phyloP scores from a whole-genome alignment of 192 early-diverging fungal species.

The Backusella tarrabulga region DNA sequence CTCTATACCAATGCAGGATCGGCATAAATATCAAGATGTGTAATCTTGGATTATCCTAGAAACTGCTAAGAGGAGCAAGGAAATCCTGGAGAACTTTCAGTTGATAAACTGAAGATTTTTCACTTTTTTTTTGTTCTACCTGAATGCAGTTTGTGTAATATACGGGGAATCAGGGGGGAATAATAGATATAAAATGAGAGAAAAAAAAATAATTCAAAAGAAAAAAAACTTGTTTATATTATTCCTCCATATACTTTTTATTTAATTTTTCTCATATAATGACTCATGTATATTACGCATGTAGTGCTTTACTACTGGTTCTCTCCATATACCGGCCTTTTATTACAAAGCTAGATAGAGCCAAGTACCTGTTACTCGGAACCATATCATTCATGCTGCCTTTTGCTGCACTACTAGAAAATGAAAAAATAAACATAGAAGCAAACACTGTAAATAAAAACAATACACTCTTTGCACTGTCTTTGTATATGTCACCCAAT shows the following conservation, averaged over 20 bases:
- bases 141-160: not conserved
- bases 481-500: slow-evolving; percentile 26
- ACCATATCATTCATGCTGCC: slow-evolving; percentile 37
- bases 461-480: slow-evolving; percentile 16
- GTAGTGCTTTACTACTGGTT: not conserved
- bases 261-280: not conserved
- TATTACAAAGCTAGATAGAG: slow-evolving; percentile 29
- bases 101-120: no score
- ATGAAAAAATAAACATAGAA: slow-evolving; percentile 27
- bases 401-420: slow-evolving; percentile 2
- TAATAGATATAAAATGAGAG: not conserved
- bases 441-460: slow-evolving; percentile 34
- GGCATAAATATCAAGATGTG: not conserved
- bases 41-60: not conserved
- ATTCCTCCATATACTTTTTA: not conserved
- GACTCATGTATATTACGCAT: slow-evolving; percentile 9
- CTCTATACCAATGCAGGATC: not conserved
- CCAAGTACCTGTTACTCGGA: slow-evolving; percentile 23
- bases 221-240: not conserved
- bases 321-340: slow-evolving; percentile 34
- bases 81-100: no score
- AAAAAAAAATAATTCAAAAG: not conserved
- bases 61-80: no score
- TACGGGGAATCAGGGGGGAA: no score
- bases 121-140: not conserved